These are phyloP conservation scores for Pythium dissotocum DNA, from an alignment of 352 stramenopile genomes.

Conservation along the genomic window DNA sequence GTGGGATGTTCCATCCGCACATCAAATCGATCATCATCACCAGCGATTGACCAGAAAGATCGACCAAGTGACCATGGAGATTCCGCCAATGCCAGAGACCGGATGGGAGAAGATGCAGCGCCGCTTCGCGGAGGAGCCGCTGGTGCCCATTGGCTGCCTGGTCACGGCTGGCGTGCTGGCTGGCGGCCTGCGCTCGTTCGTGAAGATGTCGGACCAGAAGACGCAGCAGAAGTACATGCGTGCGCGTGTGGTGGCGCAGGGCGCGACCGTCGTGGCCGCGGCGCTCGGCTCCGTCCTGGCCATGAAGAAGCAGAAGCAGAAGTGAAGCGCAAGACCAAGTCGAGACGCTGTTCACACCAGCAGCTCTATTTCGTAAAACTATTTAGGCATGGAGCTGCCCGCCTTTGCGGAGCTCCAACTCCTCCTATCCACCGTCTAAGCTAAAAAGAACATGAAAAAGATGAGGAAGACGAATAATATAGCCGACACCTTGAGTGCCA, in stretches of 20 bases:
- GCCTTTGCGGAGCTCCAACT: neutral
- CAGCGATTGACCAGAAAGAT: neutral
- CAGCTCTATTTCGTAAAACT: conserved; percentile 17
- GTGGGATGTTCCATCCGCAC: neutral
- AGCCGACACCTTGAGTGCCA: conserved; percentile 82
- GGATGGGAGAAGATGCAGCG: conserved; percentile 84
- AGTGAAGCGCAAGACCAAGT: neutral
- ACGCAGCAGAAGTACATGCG: conserved; percentile 88
- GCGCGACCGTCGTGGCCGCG: conserved; percentile 66
- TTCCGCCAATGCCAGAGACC: conserved; percentile 47
- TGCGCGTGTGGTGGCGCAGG: conserved; percentile 66
- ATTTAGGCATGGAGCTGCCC: conserved; percentile 16
- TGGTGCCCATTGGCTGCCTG: conserved; percentile 72
- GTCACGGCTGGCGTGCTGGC: conserved; percentile 62
- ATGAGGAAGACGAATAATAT: conserved; percentile 89
- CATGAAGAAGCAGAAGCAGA: conserved; percentile 47
- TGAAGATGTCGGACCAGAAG: conserved; percentile 53
- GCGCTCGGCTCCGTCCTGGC: conserved; percentile 70
- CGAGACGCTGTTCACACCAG: neutral
- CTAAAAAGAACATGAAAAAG: conserved; percentile 90
- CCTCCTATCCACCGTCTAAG: conserved; percentile 38
- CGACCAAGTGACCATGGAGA: conserved; percentile 29
- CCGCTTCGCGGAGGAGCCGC: conserved; percentile 66
- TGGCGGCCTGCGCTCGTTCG: conserved; percentile 68
- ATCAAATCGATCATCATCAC: neutral